phyloP scores from a whole-genome alignment of 805 yeast genomes.

The Myxozyma vanderwaltii region DNA sequence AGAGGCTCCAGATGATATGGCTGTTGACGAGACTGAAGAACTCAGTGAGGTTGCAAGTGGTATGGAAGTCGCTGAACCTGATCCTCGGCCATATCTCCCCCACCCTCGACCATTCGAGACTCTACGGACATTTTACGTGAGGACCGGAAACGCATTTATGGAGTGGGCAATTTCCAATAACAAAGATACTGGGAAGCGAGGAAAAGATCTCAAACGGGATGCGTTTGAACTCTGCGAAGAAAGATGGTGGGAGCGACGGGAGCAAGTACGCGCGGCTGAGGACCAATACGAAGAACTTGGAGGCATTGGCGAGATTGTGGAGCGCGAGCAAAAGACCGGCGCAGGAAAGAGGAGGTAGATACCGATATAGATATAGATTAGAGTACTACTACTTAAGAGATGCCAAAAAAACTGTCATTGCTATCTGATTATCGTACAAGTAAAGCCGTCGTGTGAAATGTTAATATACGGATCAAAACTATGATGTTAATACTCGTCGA shows the following conservation, averaged over 20 bases:
- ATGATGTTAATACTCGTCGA: background rate
- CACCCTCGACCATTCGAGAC: constrained; percentile 94
- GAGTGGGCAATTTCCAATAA: constrained; percentile 66
- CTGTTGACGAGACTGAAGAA: constrained; percentile 58
- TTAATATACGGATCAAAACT: background rate
- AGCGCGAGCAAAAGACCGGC: constrained; percentile 52
- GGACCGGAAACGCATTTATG: constrained; percentile 83
- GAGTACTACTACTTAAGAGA: background rate
- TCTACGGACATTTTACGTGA: constrained; percentile 77
- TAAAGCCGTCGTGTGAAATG: background rate
- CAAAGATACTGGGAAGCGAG: constrained; percentile 74
- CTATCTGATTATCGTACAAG: too few relatives aligned
- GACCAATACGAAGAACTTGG: constrained; percentile 87
- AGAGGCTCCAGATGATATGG: constrained; percentile 47
- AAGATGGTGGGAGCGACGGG: constrained; percentile 99
- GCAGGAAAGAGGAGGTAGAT: constrained; percentile 24
- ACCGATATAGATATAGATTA: background rate
- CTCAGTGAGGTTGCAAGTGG: constrained; percentile 69
- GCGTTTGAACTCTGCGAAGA: constrained; percentile 90
- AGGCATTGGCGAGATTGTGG: constrained; percentile 86
- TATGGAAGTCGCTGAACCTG: constrained; percentile 61
- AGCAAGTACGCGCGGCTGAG: constrained; percentile 82
- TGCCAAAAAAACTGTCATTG: too few relatives aligned
- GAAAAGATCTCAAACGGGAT: constrained; percentile 83
- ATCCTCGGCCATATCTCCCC: constrained; percentile 94